phyloP scores from a whole-genome alignment of 2,329 filamentous ascomycete genomes.

The Aspergillus ibericus region DNA sequence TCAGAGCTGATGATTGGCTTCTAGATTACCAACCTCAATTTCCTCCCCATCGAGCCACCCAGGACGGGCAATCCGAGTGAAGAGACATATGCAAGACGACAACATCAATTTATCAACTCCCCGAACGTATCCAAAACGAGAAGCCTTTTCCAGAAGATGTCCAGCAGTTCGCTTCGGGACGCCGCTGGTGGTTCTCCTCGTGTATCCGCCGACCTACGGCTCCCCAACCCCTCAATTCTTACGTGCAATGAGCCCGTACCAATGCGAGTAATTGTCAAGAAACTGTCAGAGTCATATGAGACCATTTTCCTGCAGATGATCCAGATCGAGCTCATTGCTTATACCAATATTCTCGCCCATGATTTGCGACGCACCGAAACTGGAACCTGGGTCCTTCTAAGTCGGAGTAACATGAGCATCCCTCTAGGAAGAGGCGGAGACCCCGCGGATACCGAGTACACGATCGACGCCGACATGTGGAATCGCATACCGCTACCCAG shows the following conservation, averaged over 20 bases:
- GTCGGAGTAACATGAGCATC: conserved; percentile 68
- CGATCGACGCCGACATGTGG: conserved; percentile 74
- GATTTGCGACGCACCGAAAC: conserved; percentile 69
- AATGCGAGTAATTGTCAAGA: conserved; percentile 75
- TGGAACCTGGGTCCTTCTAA: conserved; percentile 73
- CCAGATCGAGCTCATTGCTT: conserved; percentile 77
- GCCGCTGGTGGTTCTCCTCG: conserved; percentile 47
- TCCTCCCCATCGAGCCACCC: conserved; percentile 90
- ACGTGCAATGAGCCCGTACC: conserved; percentile 87
- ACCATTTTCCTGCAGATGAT: conserved; percentile 74
- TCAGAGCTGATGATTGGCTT: background rate
- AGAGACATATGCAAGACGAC: conserved; percentile 80
- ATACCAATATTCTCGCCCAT: conserved; percentile 76
- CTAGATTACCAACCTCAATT: conserved; percentile 66
- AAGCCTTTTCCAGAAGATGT: conserved; percentile 58
- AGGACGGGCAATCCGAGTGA: conserved; percentile 65
- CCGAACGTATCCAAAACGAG: conserved; percentile 51
- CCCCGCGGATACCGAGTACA: conserved; percentile 64
- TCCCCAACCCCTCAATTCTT: conserved; percentile 83
- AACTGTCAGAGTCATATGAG: conserved; percentile 67
- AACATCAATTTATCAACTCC: conserved; percentile 57
- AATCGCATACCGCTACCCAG: conserved; percentile 70
- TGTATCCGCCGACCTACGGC: conserved; percentile 75
- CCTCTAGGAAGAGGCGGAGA: conserved; percentile 62
- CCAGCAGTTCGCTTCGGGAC: conserved; percentile 28